Conservation (phyloP, 176 grass and related monocot species). For the Zizania latifolia region DNA sequence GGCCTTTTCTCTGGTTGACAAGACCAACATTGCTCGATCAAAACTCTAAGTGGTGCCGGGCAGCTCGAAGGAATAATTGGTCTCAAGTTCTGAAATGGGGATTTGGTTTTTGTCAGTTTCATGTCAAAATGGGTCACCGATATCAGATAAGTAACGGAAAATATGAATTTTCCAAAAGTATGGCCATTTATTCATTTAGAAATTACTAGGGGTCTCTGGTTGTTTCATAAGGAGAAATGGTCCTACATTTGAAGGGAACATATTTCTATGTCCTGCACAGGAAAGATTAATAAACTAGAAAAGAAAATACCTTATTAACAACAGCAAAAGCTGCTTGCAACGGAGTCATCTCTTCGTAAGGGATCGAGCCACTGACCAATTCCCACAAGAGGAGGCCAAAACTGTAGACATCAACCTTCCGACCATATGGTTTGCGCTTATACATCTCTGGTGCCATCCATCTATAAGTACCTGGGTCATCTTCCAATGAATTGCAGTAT, state of each 20-base stretch:
- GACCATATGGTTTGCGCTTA: slow-evolving; percentile 65
- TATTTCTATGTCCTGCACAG: not conserved
- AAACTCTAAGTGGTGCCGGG: slow-evolving; percentile 40
- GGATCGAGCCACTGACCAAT: slow-evolving; percentile 64
- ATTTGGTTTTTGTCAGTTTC: not conserved
- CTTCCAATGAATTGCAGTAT: slow-evolving; percentile 50
- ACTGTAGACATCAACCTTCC: slow-evolving; percentile 92
- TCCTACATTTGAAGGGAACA: not conserved
- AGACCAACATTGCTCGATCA: slow-evolving; percentile 91
- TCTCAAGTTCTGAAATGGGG: slow-evolving; percentile 74
- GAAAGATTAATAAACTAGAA: not conserved
- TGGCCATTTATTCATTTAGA: not conserved
- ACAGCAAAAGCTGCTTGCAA: slow-evolving; percentile 91
- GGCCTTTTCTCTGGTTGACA: slow-evolving; percentile 66
- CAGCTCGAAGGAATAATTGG: slow-evolving; percentile 61
- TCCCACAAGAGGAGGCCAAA: slow-evolving; percentile 91
- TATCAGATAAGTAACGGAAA: not conserved
- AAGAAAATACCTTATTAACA: slow-evolving; percentile 68
- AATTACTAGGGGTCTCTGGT: not conserved
- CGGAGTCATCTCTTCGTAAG: slow-evolving; percentile 83
- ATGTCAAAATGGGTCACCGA: not conserved
- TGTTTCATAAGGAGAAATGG: not conserved
- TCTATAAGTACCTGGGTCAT: slow-evolving; percentile 84
- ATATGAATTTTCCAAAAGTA: not conserved
- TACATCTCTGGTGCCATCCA: slow-evolving; percentile 99